Percentiles rank a stretch among this genome's conserved stretches.
Conservation (phyloP, 108 stramenopile species). For the Parietichytrium sp. region DNA sequence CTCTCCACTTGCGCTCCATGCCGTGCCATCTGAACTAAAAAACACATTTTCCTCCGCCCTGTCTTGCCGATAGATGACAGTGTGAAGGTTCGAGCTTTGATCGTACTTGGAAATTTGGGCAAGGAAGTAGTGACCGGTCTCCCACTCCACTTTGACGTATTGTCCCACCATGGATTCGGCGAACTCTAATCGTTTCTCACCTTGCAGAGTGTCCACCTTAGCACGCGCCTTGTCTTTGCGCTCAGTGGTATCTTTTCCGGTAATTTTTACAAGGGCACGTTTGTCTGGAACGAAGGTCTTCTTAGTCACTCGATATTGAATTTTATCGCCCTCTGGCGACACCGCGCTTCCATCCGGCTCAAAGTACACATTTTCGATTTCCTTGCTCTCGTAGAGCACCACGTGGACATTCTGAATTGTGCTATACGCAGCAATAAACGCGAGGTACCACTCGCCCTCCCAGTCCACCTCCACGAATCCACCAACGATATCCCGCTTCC, state of each 20-base stretch:
- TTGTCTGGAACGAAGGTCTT: not conserved
- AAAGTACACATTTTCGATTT: not conserved
- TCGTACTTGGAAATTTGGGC: not conserved
- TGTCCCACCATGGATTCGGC: not conserved
- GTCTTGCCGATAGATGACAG: not conserved
- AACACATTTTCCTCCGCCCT: not conserved
- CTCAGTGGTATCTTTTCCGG: not conserved
- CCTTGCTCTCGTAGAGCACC: not conserved
- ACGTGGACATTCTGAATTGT: not conserved
- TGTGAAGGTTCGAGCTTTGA: not conserved
- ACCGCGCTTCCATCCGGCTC: slow-evolving; percentile 1
- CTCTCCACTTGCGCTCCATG: not conserved
- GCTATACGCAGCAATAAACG: not conserved
- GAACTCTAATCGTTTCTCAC: not conserved
- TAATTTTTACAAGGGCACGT: no score
- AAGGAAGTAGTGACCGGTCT: not conserved
- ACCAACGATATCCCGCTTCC: not conserved
- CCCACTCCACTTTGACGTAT: slow-evolving; percentile 14
- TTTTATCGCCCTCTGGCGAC: slow-evolving; percentile 14
- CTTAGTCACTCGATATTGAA: not conserved
- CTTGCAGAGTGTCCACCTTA: not conserved
- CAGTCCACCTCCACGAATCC: slow-evolving; percentile 12
- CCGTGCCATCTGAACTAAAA: not conserved
- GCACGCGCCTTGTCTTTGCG: not conserved
- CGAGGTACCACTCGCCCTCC: slow-evolving; percentile 31